Conservation (phyloP, 2,329 filamentous ascomycete species). For the Paracoccidioides brasiliensis region DNA sequence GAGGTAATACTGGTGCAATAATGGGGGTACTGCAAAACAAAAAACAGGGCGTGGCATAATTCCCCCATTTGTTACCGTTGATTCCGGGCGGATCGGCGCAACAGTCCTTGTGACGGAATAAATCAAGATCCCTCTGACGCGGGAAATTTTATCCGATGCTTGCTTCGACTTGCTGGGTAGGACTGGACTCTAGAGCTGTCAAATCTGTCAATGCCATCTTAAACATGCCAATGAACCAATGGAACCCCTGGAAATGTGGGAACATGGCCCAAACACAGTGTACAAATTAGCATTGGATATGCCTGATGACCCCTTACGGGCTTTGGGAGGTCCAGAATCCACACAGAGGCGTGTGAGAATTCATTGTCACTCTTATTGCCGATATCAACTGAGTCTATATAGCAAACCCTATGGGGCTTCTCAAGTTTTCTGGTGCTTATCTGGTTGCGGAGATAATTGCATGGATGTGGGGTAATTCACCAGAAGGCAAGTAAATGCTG, state of each 20-base stretch:
- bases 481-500: too few relatives aligned
- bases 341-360: not conserved
- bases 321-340: not conserved
- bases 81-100: too few relatives aligned
- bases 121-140: not conserved
- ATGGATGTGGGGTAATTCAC: too few relatives aligned
- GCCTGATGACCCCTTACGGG: not conserved
- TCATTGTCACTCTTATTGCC: not conserved
- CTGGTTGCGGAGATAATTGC: too few relatives aligned
- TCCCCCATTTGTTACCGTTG: too few relatives aligned
- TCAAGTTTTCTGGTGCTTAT: too few relatives aligned
- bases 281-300: not conserved
- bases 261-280: not conserved
- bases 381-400: too few relatives aligned
- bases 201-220: not conserved
- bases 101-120: too few relatives aligned
- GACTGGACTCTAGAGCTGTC: not conserved
- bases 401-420: too few relatives aligned
- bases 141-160: not conserved
- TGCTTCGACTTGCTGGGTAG: not conserved
- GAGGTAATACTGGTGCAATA: too few relatives aligned
- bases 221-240: not conserved
- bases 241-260: not conserved
- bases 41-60: too few relatives aligned
- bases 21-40: too few relatives aligned